Base-by-base conservation (phyloP, 2,329 filamentous ascomycete genomes). In the Neofusicoccum umdonicola region DNA sequence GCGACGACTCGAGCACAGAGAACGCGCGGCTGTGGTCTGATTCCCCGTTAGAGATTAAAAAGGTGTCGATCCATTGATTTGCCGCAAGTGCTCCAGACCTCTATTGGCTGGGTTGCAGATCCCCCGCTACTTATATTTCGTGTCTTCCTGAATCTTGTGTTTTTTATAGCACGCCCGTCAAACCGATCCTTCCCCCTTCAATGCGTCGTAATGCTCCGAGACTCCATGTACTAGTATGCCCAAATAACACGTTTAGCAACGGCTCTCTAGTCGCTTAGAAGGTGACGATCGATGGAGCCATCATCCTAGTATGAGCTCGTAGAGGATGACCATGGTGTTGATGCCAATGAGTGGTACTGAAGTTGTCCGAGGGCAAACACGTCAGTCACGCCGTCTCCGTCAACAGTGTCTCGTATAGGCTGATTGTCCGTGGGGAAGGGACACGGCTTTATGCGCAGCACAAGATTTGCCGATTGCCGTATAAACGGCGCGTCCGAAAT, bases 311-410 rank as follows among this genome's bases (percentile, higher is more conserved):
- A 66, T 34, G 41, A 78, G 66, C 35, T 76, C 70, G 66, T 78
- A 78, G 7, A 76, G 64, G 65, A 78, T 77, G 67, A 77, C 74
- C 44, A 75, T 66, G 4, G 75, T 76, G 66, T 78, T 77, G 66
- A 78, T 77, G 58, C 73, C 71, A 67, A 77, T 77, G 64, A 78
- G 71, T 0, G 76, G 76, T 74, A 77, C 76, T 78, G 62, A 13
- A 19, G 34, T 15, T 12, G 6, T 9, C 27, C 8, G n/a, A 17
- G 17, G 13, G 4, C 39, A 19, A 13, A 56, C 19, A 35, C 37
- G 41, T 63, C 27, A 44, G 45, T 42, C 31, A 22, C 52, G 19
- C 19, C 8, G 37, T 47, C 41, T 17, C 27, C 27, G 27, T 31
- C 6, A 31, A 31, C 35, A 47, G 11, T 13, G 15, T n/a, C 39